Evolutionary conservation across 2,329 filamentous ascomycete species (phyloP), one percentile per base, ranked within the genome.

Genomic region (Diaporthe velutina): DNA sequence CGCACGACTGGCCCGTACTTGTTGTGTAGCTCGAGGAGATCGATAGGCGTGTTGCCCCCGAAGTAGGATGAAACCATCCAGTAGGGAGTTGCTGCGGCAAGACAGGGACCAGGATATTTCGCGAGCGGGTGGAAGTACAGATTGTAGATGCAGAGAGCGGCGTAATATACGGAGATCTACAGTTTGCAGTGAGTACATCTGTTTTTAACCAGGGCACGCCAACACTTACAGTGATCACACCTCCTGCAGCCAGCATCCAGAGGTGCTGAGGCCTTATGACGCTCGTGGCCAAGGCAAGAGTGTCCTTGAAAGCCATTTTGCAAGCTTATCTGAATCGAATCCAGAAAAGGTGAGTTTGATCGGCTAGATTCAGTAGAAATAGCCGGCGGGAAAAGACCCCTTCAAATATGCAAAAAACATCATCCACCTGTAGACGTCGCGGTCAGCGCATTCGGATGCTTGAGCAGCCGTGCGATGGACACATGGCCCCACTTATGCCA

Each of bases 31-130:
- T 68, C 70, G 2, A 58, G 50, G 38, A 79, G 52, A 64, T 75
- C 77, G 45, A 52, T 38, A 13, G 77, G 75, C 35, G 77, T 71
- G 15, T 76, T 64, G 13, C 79, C 79, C 12, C 67, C 73, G 0
- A 79, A 35, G 70, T 66, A 76, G 17, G 75, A 73, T 19, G 4
- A 60, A 4, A 25, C 22, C 22, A 77, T 64, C 78, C 77, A 78
- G 17, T 76, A 78, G 1, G 78, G 79, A 2, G 10, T 74, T 1
- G 48, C 40, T n/a, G 68, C 68, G 48, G 55, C 55, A 45, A 71
- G 54, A 4, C 55, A 40, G 22, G 68, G 54, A 2, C 68, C 68
- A 3, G 68, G 68, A 33, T 60, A 61, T 19, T 71, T 71, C 38
- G 68, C 25, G 13, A 61, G 68, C 8, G 54, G 54, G 25, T 71